Base-by-base conservation (phyloP, 306 rosid species). In the Pterocarpus santalinus region DNA sequence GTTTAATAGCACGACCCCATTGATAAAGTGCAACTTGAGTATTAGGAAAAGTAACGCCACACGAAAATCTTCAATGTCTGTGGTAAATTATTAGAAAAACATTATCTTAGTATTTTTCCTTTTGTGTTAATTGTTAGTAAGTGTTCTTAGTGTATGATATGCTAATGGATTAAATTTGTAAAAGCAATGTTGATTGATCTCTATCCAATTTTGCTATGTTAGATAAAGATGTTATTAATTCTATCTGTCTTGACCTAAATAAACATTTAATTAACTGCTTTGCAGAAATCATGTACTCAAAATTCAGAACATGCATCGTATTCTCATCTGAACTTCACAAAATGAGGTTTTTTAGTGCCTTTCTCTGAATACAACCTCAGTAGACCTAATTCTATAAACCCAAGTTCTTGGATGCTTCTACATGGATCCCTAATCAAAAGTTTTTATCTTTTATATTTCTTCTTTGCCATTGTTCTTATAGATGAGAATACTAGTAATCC, bases 1-100 rank as follows among this genome's bases (percentile, higher is more conserved):
- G 70, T 88, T 67, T 64, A 61, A 80, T 32, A 85, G 82, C 78
- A 38, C 75, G 13, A 83, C 86, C 78, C 80, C 77, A 34, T 79
- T 88, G 91, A 89, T 88, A 88, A 73, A 39, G 14, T 6, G 2
- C 8, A 10, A 65, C 71, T 8, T n/a, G 0, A 75, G 36, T 65
- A 61, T 67, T 46, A 64, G 30, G 2, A 39, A 73, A 85, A 55
- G 11, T 32, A 38, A 9, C 8, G 15, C 47, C 58, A 35, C 22
- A 17, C 34, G 38, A 32, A 33, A 41, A 13, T 43, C 36, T 53
- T 72, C 16, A 12, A 15, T n/a, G 14, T 46, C 28, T 38, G 53
- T 28, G 47, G 47, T 56, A 72, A 46, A 15, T 52, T 52, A 47
- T 38, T 1, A 15, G 22, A 22, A 72, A 4, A 8, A 67, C 14